phyloP scores from a whole-genome alignment of 345 rosid genomes.

The Cochlearia excelsa region DNA sequence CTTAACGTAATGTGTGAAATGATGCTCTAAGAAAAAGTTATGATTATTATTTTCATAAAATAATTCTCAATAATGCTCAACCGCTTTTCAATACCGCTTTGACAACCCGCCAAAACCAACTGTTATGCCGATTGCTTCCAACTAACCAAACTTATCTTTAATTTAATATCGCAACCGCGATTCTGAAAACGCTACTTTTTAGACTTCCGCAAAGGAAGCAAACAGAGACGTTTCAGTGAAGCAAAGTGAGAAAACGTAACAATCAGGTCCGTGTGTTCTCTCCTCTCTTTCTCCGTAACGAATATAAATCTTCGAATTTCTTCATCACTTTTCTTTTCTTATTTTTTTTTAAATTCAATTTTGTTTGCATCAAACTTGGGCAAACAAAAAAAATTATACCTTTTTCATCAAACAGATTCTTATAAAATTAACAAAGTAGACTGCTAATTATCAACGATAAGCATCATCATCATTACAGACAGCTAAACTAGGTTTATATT shows the following conservation, averaged over 20 bases:
- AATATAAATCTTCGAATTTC: constrained; percentile 28
- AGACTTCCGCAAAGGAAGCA: background rate
- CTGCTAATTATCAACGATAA: constrained; percentile 28
- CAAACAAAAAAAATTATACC: background rate
- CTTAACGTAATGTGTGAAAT: too few species aligned
- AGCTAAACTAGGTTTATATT: constrained; percentile 15
- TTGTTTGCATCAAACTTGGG: constrained; percentile 21
- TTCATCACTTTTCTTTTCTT: constrained; percentile 31
- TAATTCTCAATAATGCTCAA: too few species aligned
- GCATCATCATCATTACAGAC: constrained; percentile 26
- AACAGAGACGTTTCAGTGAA: constrained; percentile 32
- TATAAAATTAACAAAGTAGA: constrained; percentile 11
- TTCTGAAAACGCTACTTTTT: constrained; percentile 14
- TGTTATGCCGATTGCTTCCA: too few species aligned
- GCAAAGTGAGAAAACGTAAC: constrained; percentile 30
- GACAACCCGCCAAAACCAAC: too few species aligned
- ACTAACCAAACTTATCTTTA: too few species aligned
- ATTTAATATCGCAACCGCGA: constrained; percentile 12
- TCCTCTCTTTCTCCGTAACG: constrained; percentile 37
- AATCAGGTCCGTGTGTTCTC: constrained; percentile 24
- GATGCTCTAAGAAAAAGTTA: too few species aligned
- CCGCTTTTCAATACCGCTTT: too few species aligned
- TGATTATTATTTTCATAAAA: too few species aligned
- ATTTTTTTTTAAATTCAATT: constrained; percentile 1
- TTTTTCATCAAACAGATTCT: background rate